Percentiles rank a stretch among this genome's conserved stretches.
phyloP scores from a whole-genome alignment of 139 green algal species.

The Parachlorella kessleri region DNA sequence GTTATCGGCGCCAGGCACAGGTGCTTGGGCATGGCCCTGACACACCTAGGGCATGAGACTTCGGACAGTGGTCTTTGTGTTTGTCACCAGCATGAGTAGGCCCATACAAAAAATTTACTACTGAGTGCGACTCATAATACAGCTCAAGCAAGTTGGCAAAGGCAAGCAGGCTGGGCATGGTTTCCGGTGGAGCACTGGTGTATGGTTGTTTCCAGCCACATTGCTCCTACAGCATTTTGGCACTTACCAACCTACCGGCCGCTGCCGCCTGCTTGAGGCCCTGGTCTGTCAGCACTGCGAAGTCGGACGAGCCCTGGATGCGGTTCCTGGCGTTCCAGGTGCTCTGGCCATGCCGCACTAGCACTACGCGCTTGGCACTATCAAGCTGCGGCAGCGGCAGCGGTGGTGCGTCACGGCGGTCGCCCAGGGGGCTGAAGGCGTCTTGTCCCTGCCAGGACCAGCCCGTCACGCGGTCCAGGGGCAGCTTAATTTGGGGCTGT shows the following conservation, averaged over 20 bases:
- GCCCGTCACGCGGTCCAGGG: neutral
- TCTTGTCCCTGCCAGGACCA: constrained; percentile 55
- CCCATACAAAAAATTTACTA: too few relatives aligned
- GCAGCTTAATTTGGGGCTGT: neutral
- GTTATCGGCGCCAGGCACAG: too few relatives aligned
- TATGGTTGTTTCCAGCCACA: too few relatives aligned
- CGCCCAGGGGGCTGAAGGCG: constrained; percentile 62
- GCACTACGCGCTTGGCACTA: constrained; percentile 56
- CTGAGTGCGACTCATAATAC: too few relatives aligned
- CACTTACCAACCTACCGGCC: constrained; percentile 61
- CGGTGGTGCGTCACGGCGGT: constrained; percentile 67
- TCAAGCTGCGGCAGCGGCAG: constrained; percentile 59
- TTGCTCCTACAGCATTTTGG: too few relatives aligned
- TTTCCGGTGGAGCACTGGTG: too few relatives aligned
- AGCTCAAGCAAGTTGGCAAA: too few relatives aligned
- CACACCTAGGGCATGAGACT: too few relatives aligned
- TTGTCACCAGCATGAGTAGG: too few relatives aligned
- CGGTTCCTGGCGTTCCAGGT: constrained; percentile 94
- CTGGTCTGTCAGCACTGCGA: constrained; percentile 85
- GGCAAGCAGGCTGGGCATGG: too few relatives aligned
- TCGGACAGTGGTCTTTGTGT: too few relatives aligned
- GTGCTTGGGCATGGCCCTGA: too few relatives aligned
- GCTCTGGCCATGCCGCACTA: constrained; percentile 94
- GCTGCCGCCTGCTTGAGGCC: constrained; percentile 82
- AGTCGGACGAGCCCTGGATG: constrained; percentile 90